Evolutionary conservation across 176 grass and related monocot genomes (phyloP).

Genomic region (Canna indica): DNA sequence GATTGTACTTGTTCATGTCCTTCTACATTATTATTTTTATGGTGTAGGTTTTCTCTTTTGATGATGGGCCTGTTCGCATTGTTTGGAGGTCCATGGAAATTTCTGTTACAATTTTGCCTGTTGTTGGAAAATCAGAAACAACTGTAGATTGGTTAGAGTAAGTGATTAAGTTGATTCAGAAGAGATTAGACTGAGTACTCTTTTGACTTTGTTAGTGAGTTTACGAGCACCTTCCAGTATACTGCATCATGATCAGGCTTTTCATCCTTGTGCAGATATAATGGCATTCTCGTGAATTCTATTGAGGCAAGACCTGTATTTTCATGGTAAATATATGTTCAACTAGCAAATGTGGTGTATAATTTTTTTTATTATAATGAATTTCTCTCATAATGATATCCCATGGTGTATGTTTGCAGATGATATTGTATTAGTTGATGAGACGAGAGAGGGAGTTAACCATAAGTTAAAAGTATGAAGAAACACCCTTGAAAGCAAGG

Average conservation of each 20-base stretch:
- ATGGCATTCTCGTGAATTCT: constrained; percentile 85
- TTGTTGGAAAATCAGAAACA: constrained; percentile 17
- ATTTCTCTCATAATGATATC: not conserved
- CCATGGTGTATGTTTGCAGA: not conserved
- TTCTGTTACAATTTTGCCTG: constrained; percentile 41
- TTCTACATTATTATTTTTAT: constrained; percentile 12
- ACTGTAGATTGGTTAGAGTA: constrained; percentile 89
- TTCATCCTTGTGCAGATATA: constrained; percentile 83
- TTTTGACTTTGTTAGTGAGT: not conserved
- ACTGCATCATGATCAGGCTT: constrained; percentile 57
- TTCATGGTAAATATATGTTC: constrained; percentile 46
- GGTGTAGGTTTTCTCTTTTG: constrained; percentile 79
- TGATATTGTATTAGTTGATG: no score
- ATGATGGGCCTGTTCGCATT: constrained; percentile 50
- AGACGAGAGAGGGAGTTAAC: no score
- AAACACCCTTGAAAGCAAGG: no score
- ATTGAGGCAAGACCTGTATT: constrained; percentile 70
- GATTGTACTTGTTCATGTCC: not conserved
- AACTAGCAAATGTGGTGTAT: not conserved
- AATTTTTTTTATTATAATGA: constrained; percentile 3
- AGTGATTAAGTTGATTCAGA: constrained; percentile 27
- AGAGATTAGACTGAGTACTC: not conserved
- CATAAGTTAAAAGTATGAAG: no score
- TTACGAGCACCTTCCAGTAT: constrained; percentile 12
- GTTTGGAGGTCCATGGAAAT: constrained; percentile 58